Percentiles rank a stretch among this genome's conserved stretches.
These are phyloP conservation scores for Debaryomyces maramus DNA, from an alignment of 805 yeast species.

Conservation along the genomic window DNA sequence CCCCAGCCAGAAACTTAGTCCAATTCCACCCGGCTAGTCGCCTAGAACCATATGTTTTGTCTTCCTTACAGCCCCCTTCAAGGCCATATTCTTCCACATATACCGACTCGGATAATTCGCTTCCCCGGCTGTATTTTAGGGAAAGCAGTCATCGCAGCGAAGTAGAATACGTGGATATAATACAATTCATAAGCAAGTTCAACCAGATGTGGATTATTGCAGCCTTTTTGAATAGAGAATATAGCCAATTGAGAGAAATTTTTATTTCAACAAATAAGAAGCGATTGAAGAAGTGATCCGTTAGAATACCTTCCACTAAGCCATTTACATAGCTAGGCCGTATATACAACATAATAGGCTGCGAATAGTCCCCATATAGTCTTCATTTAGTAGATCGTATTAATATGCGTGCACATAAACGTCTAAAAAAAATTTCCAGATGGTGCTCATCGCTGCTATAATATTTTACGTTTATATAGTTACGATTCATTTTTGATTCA, in stretches of 20 bases:
- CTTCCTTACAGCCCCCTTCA: background rate
- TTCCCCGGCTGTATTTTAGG: background rate
- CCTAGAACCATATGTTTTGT: background rate
- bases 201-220: slow-evolving; percentile 31
- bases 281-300: background rate
- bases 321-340: too few relatives aligned
- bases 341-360: too few relatives aligned
- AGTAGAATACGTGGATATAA: slow-evolving; percentile 5
- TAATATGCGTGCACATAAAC: slow-evolving; percentile 3
- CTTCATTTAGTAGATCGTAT: background rate
- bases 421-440: slow-evolving; percentile 4
- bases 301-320: background rate
- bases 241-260: background rate
- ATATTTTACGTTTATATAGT: background rate
- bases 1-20: background rate
- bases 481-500: background rate
- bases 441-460: slow-evolving; percentile 3
- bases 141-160: background rate
- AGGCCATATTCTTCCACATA: background rate
- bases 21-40: slow-evolving; percentile 1
- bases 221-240: slow-evolving; percentile 17
- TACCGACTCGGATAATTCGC: background rate
- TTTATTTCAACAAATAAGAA: background rate
- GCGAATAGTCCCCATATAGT: too few relatives aligned
- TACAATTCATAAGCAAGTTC: slow-evolving; percentile 21